phyloP scores from a whole-genome alignment of 75 land plant species.

The Picea glauca region DNA sequence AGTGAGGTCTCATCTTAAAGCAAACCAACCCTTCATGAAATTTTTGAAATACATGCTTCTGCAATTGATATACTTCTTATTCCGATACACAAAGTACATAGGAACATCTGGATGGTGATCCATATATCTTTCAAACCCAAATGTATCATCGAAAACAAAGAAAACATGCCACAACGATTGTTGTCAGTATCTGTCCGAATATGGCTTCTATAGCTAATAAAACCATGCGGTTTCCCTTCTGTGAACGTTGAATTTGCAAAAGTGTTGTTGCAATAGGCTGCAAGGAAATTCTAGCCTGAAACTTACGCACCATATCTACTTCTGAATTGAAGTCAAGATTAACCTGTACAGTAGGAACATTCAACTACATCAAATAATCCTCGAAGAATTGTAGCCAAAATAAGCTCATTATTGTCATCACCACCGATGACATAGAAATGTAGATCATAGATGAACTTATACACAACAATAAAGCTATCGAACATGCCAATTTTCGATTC shows the following conservation, averaged over 20 bases:
- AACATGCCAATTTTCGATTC: too few species aligned
- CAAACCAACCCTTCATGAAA: too few species aligned
- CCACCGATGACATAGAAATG: too few species aligned
- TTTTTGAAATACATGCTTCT: slow-evolving; percentile 78
- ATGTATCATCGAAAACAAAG: slow-evolving; percentile 89
- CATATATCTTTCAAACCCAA: slow-evolving; percentile 96
- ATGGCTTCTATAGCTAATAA: slow-evolving; percentile 93
- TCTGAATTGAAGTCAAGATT: slow-evolving; percentile 95
- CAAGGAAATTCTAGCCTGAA: slow-evolving; percentile 91
- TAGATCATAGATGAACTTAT: too few species aligned
- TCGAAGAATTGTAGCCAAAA: too few species aligned
- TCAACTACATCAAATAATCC: too few species aligned
- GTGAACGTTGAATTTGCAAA: slow-evolving; percentile 98
- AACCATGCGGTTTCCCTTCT: slow-evolving; percentile 95
- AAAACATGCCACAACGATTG: slow-evolving; percentile 87
- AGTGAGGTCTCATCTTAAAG: too few species aligned
- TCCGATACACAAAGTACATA: slow-evolving; percentile 95
- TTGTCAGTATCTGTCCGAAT: slow-evolving; percentile 98
- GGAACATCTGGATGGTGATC: slow-evolving; percentile 97
- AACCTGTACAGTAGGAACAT: slow-evolving; percentile 73
- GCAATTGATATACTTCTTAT: slow-evolving; percentile 88
- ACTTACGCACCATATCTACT: slow-evolving; percentile 88
- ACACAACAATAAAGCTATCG: too few species aligned
- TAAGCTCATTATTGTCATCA: too few species aligned
- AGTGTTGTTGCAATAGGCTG: slow-evolving; percentile 95